A percentile compares a stretch with the other conserved stretches of the same genome.
phyloP scores from a whole-genome alignment of 2,329 filamentous ascomycete species.

The Sclerotinia glacialis region DNA sequence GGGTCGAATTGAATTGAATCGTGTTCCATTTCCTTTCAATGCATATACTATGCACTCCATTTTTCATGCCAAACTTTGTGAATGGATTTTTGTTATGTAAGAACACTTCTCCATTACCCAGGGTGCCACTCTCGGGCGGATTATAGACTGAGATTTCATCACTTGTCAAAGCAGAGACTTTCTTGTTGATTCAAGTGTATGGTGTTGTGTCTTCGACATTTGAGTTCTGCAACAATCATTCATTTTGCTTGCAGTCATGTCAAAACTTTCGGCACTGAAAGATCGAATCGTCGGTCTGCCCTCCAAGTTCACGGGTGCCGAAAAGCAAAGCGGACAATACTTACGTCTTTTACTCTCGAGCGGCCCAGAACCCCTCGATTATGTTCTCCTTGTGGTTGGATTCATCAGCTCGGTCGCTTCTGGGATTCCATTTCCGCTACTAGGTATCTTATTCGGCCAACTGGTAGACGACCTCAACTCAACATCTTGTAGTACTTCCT shows the following conservation, averaged over 20 bases:
- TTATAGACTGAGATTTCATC: not conserved
- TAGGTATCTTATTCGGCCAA: slow-evolving; percentile 63
- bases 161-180: not conserved
- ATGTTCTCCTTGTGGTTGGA: slow-evolving; percentile 10
- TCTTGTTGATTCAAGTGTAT: not conserved
- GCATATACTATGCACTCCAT: not conserved
- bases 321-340: slow-evolving; percentile 15
- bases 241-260: slow-evolving; percentile 12
- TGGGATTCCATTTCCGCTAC: slow-evolving; percentile 61
- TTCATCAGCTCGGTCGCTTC: slow-evolving; percentile 45
- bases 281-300: slow-evolving; percentile 3
- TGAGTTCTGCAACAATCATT: slow-evolving; percentile 3
- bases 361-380: slow-evolving; percentile 1
- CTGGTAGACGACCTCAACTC: slow-evolving; percentile 61
- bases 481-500: slow-evolving; percentile 41
- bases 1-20: not conserved
- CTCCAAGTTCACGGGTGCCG: slow-evolving; percentile 1
- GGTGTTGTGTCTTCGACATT: slow-evolving; percentile 2
- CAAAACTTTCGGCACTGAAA: slow-evolving; percentile 11
- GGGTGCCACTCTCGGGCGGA: not conserved
- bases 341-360: slow-evolving; percentile 9
- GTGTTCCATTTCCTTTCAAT: not conserved
- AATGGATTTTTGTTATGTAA: slow-evolving; percentile 3
- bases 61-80: slow-evolving; percentile 6
- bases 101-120: not conserved